Base-by-base conservation (phyloP, 805 yeast genomes). In the Nakazawaea siamensis region DNA sequence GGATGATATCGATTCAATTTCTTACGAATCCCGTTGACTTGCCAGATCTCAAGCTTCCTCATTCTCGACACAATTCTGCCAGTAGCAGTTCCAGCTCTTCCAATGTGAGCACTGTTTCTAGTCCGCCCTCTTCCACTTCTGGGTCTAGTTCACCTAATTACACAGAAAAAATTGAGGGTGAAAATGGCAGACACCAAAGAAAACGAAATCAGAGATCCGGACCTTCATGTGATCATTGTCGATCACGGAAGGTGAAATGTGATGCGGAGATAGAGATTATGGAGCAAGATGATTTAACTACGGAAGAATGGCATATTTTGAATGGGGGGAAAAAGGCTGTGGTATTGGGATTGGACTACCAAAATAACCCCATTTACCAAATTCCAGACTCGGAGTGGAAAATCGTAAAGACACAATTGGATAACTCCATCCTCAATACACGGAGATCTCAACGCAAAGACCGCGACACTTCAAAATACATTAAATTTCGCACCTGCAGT, bases 161-260 rank as follows among this genome's bases (percentile, higher is more conserved):
- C n/a, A n/a, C 24, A 21, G 24, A 21, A 8, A 21, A 21, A 21
- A 11, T 21, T 21, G n/a, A n/a, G n/a, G n/a, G n/a, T n/a, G n/a
- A n/a, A n/a, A n/a, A n/a, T n/a, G n/a, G n/a, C n/a, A n/a, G n/a
- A n/a, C n/a, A n/a, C n/a, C n/a, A 20, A 15, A 25, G 21, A 21
- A 28, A 18, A 18, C 24, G 69, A 43, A 58, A 86, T 45, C 88
- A 80, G 55, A 58, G 90, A 40, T 61, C 72, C 14, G 87, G 90
- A 0, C 87, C 87, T 3, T 73, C 82, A 27, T 80, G 90, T 54
- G 87, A 80, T 51, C 59, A 70, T 31, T 80, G 90, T 52, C 62
- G 87, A 35, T 49, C 70, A 12, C 66, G 85, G 38, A 80, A 80
- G 50, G 80, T 79, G 39, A 80, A 76, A 54, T 80, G 90, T 57